These are phyloP conservation scores for Scedosporium boydii DNA, from an alignment of 2,329 filamentous ascomycete genomes.

Conservation along the genomic window DNA sequence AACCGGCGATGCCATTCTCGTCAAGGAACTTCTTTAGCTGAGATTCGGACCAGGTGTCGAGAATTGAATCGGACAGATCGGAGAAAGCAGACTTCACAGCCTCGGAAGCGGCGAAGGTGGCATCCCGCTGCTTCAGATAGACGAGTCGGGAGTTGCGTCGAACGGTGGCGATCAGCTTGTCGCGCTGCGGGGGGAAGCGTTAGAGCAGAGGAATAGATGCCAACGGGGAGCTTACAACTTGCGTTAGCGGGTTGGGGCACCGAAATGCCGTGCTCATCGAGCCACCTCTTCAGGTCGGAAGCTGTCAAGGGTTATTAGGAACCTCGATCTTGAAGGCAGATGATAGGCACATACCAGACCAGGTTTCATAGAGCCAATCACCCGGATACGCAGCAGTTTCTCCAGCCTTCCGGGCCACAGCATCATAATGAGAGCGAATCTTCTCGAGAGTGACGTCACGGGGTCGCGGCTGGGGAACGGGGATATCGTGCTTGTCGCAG, in stretches of 20 bases:
- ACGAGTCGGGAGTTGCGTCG: conserved; percentile 84
- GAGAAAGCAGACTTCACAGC: conserved; percentile 62
- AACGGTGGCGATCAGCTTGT: conserved; percentile 79
- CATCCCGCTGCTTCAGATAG: conserved; percentile 55
- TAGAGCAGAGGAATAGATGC: not conserved
- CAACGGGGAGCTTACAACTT: conserved; percentile 10
- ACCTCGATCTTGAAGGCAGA: not conserved
- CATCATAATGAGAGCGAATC: conserved; percentile 72
- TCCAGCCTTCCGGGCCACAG: conserved; percentile 61
- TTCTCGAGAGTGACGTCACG: conserved; percentile 74
- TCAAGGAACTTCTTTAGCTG: conserved; percentile 89
- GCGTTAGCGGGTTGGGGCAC: conserved; percentile 69
- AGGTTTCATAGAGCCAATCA: conserved; percentile 85
- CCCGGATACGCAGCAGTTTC: conserved; percentile 82
- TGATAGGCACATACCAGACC: conserved; percentile 44
- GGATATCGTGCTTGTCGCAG: conserved; percentile 78
- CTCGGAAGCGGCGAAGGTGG: conserved; percentile 49
- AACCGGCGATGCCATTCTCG: conserved; percentile 65
- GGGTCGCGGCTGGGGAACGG: conserved; percentile 77
- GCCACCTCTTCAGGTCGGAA: conserved; percentile 88
- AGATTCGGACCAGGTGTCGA: conserved; percentile 82
- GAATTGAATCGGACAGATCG: conserved; percentile 70
- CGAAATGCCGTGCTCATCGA: conserved; percentile 78
- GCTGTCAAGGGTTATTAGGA: conserved; percentile 31
- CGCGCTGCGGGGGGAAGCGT: conserved; percentile 40